phyloP scores from a whole-genome alignment of 164 flowering plant species.

The Annona cherimola region DNA sequence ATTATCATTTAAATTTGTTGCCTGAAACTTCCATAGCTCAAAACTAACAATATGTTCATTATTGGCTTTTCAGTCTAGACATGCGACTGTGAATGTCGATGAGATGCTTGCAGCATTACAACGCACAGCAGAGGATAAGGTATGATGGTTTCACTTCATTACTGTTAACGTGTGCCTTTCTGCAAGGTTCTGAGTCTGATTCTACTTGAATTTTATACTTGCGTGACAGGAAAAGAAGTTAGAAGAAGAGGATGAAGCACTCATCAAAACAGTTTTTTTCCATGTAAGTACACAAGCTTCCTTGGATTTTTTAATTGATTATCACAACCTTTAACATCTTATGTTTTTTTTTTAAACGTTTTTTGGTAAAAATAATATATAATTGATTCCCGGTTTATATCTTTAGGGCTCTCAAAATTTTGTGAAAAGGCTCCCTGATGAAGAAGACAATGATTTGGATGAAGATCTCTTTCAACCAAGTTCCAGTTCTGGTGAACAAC shows the following conservation, averaged over 20 bases:
- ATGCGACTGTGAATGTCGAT: conserved; percentile 84
- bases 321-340: neutral
- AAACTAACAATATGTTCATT: neutral
- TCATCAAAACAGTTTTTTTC: conserved; percentile 51
- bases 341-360: neutral
- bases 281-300: conserved; percentile 34
- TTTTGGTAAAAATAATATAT: neutral
- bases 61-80: conserved; percentile 64
- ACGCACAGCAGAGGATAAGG: conserved; percentile 59
- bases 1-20: neutral
- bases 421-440: conserved; percentile 52
- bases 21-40: neutral
- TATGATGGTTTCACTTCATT: conserved; percentile 20
- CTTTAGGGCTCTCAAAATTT: conserved; percentile 36
- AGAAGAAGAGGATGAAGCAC: conserved; percentile 87
- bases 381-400: neutral
- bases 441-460: conserved; percentile 42
- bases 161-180: neutral
- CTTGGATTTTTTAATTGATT: neutral
- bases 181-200: conserved; percentile 3
- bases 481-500: conserved; percentile 19
- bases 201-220: neutral
- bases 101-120: conserved; percentile 84
- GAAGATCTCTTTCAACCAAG: conserved; percentile 25
- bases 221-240: conserved; percentile 54